Conservation (phyloP, 352 stramenopile species). For the Pythium sp. region DNA sequence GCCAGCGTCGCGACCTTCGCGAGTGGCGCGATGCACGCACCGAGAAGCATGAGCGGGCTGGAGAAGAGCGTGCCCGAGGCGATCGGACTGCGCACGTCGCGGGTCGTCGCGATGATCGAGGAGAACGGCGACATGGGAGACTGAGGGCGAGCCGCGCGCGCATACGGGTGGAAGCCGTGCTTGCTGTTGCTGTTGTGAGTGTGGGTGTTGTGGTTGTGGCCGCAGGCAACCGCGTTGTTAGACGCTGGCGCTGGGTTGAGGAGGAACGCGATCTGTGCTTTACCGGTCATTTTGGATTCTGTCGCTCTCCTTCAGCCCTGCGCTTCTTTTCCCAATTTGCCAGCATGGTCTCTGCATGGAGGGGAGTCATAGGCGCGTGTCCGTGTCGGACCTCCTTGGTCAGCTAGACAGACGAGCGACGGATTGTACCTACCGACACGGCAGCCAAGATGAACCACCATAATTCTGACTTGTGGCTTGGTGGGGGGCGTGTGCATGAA, state of each 20-base stretch:
- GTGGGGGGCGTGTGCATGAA: not conserved
- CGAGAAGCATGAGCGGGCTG: constrained; percentile 34
- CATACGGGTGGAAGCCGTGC: constrained; percentile 8
- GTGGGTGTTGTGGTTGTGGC: constrained; percentile 11
- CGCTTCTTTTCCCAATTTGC: too few species aligned
- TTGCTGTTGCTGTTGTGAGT: not conserved
- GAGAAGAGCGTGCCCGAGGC: constrained; percentile 21
- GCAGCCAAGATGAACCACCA: not conserved
- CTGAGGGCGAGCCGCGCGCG: constrained; percentile 1
- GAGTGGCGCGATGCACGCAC: constrained; percentile 29
- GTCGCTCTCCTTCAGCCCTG: not conserved
- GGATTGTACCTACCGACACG: not conserved
- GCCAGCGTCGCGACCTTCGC: constrained; percentile 15
- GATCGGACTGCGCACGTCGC: constrained; percentile 19
- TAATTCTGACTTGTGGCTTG: not conserved
- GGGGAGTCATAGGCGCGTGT: not conserved
- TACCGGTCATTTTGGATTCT: constrained; percentile 33
- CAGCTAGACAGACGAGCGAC: not conserved
- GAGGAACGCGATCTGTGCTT: constrained; percentile 43
- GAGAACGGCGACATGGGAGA: constrained; percentile 21
- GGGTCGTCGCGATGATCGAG: constrained; percentile 17
- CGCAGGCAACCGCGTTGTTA: constrained; percentile 5
- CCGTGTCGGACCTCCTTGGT: constrained; percentile 7
- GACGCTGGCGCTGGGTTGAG: constrained; percentile 28
- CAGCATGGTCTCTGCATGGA: not conserved